Evolutionary conservation across 2,329 filamentous ascomycete genomes (phyloP).

Genomic region (Diaporthe capsici): DNA sequence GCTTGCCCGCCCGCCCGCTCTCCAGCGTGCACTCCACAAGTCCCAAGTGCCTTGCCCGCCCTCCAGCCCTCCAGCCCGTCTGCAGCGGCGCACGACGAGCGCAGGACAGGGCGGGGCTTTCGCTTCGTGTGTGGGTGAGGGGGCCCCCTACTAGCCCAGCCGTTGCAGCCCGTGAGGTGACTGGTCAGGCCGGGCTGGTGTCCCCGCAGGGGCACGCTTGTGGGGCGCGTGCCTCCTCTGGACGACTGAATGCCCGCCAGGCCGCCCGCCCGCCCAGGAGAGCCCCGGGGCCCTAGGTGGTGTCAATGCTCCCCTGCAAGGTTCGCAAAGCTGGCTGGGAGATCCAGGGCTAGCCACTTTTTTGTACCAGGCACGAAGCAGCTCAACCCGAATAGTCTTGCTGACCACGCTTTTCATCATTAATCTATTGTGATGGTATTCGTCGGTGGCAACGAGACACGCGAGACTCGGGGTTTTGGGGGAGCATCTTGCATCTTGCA

Average conservation of each 20-base stretch:
- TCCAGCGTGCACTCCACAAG: background rate
- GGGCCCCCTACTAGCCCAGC: constrained; percentile 35
- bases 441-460: background rate
- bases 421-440: background rate
- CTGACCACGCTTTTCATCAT: background rate
- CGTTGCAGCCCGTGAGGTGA: constrained; percentile 30
- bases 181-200: constrained; percentile 22
- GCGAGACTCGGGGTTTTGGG: background rate
- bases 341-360: background rate
- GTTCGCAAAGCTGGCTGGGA: constrained; percentile 22
- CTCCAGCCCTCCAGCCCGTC: background rate
- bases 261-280: constrained; percentile 16
- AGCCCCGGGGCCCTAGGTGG: constrained; percentile 11
- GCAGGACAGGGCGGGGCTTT: constrained; percentile 32
- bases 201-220: constrained; percentile 22
- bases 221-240: constrained; percentile 34
- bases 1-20: background rate
- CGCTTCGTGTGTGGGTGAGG: constrained; percentile 31
- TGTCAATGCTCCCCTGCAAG: constrained; percentile 28
- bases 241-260: constrained; percentile 11
- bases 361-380: constrained; percentile 1
- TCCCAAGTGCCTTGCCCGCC: background rate
- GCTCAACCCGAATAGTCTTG: constrained; percentile 2
- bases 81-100: constrained; percentile 15
- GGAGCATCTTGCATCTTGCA: background rate